Evolutionary conservation across 2,329 filamentous ascomycete genomes (phyloP).

Genomic region (Claviceps purpurea): DNA sequence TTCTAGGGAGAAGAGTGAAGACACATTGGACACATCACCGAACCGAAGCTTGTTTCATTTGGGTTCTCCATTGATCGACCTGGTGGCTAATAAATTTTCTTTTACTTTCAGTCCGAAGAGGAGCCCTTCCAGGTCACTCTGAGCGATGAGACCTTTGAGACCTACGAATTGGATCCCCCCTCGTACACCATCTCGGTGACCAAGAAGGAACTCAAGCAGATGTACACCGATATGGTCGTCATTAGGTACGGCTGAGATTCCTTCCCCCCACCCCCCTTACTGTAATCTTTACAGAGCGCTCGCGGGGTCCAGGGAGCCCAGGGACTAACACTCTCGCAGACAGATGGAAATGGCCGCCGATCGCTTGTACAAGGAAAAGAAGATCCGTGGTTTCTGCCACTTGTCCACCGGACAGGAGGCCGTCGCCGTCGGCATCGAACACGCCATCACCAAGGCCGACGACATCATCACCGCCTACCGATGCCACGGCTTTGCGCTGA

Average conservation of each 20-base stretch:
- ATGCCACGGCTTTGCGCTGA: constrained; percentile 95
- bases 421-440: constrained; percentile 92
- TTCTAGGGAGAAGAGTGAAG: no score
- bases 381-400: constrained; percentile 99
- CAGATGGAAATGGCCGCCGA: constrained; percentile 99
- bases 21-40: no score
- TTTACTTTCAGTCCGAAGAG: constrained; percentile 61
- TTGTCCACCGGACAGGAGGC: constrained; percentile 96
- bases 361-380: constrained; percentile 99
- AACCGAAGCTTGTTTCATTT: background rate
- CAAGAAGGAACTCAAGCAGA: constrained; percentile 96
- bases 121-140: constrained; percentile 85
- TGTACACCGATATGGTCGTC: constrained; percentile 96
- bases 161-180: constrained; percentile 95
- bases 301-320: no score
- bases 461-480: constrained; percentile 96
- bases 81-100: constrained; percentile 9
- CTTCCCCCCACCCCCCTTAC: background rate
- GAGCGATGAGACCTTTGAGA: constrained; percentile 98
- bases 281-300: no score
- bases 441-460: constrained; percentile 82
- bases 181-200: constrained; percentile 85
- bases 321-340: constrained; percentile 37
- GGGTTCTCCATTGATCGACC: background rate
- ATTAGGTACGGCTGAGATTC: constrained; percentile 53